phyloP scores from a whole-genome alignment of 2,329 filamentous ascomycete species.

The Madurella fahalii region DNA sequence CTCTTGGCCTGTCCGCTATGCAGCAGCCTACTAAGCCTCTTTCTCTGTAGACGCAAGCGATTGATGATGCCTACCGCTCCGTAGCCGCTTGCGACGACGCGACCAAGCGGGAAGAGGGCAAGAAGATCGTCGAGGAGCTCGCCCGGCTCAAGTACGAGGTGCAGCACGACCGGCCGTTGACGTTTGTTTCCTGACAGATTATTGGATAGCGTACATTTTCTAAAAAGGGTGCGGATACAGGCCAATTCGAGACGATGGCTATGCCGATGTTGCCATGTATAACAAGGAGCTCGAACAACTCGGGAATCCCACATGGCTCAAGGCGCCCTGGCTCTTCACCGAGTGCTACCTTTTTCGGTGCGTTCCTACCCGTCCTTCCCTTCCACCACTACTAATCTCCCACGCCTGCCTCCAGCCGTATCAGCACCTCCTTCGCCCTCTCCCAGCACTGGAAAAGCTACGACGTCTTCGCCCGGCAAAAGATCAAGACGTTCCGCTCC shows the following conservation, averaged over 20 bases:
- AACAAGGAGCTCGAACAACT: conserved; percentile 78
- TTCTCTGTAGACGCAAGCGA: conserved; percentile 68
- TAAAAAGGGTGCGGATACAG: conserved; percentile 36
- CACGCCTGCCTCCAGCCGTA: conserved; percentile 49
- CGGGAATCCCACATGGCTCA: conserved; percentile 74
- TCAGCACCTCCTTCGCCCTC: conserved; percentile 71
- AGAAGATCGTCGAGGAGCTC: conserved; percentile 75
- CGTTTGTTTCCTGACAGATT: conserved; percentile 46
- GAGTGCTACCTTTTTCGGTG: conserved; percentile 93
- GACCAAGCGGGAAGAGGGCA: conserved; percentile 72
- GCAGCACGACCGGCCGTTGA: conserved; percentile 78
- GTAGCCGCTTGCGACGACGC: conserved; percentile 56
- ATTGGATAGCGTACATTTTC: conserved; percentile 1
- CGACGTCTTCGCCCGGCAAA: conserved; percentile 85
- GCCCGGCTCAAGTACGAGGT: conserved; percentile 89
- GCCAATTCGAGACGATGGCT: conserved; percentile 72
- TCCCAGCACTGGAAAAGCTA: conserved; percentile 84
- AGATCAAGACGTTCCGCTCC: conserved; percentile 86
- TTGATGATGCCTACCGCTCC: conserved; percentile 88
- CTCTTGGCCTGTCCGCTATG: conserved; percentile 1
- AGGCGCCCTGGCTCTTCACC: conserved; percentile 80
- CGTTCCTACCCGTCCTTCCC: background rate
- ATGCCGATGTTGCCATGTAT: conserved; percentile 71
- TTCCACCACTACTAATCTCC: background rate
- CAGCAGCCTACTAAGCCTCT: background rate